Evolutionary conservation across 1,284 basidiomycete species (phyloP).

Genomic region (Phlebopus sp.): DNA sequence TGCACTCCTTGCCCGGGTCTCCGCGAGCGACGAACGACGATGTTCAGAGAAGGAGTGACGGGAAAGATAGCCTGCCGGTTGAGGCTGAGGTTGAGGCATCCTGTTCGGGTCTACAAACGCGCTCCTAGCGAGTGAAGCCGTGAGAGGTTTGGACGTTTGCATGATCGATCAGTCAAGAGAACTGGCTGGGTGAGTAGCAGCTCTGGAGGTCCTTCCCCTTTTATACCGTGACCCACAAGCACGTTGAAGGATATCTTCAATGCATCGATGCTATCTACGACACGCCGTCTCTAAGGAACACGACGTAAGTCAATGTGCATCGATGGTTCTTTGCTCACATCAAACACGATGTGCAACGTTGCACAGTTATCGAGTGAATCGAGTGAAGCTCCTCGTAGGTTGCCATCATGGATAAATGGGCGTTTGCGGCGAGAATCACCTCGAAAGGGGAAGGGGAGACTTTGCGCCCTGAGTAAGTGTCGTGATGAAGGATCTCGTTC

Average conservation of each 20-base stretch:
- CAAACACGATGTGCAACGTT: conserved; percentile 20
- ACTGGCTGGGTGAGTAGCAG: not conserved
- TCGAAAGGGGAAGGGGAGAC: conserved; percentile 13
- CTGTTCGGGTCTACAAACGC: conserved; percentile 8
- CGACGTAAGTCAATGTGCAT: not conserved
- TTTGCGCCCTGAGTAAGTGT: not conserved
- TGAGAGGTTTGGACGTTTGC: conserved; percentile 5
- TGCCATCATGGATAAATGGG: not conserved
- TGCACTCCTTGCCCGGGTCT: conserved; percentile 17
- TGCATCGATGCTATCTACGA: not conserved
- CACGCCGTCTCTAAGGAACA: not conserved
- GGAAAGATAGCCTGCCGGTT: not conserved
- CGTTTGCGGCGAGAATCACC: conserved; percentile 1
- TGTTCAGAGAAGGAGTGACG: not conserved
- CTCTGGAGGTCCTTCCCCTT: not conserved
- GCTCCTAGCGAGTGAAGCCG: not conserved
- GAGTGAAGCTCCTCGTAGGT: not conserved
- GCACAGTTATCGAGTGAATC: not conserved
- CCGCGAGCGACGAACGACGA: conserved; percentile 1
- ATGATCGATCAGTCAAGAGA: conserved; percentile 13
- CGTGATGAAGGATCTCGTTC: no score
- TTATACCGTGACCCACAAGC: not conserved
- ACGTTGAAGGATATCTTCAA: not conserved
- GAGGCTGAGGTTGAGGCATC: not conserved
- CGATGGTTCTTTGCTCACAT: conserved; percentile 1